These are phyloP conservation scores for Sugiyamaella marilandica DNA, from an alignment of 805 yeast species.

Conservation along the genomic window DNA sequence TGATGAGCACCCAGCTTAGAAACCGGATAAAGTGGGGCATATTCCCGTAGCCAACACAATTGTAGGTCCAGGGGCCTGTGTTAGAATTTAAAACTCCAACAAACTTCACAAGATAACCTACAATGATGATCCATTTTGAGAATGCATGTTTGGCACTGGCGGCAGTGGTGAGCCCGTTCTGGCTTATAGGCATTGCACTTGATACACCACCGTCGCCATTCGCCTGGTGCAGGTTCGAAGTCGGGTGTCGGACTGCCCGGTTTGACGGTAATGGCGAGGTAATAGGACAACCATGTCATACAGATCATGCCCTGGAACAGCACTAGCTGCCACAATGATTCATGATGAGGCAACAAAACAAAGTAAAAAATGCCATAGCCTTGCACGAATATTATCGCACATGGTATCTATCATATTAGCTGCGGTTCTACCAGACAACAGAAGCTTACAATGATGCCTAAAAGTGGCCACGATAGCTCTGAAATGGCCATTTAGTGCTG, in stretches of 20 bases:
- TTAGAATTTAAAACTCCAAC: not conserved
- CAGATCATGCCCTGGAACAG: slow-evolving; percentile 45
- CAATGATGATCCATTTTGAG: slow-evolving; percentile 90
- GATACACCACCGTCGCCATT: slow-evolving; percentile 66
- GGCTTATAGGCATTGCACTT: slow-evolving; percentile 75
- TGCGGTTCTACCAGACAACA: not conserved
- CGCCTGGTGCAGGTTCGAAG: slow-evolving; percentile 41
- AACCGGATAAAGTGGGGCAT: slow-evolving; percentile 78
- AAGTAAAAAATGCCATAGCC: slow-evolving; percentile 62
- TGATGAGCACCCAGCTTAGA: slow-evolving; percentile 51
- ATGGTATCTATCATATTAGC: slow-evolving; percentile 51
- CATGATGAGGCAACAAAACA: slow-evolving; percentile 43
- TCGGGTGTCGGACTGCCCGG: slow-evolving; percentile 66
- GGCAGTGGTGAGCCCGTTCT: slow-evolving; percentile 82
- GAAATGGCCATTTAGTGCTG: not conserved
- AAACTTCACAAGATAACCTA: slow-evolving; percentile 4
- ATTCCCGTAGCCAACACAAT: slow-evolving; percentile 79
- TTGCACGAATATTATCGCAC: slow-evolving; percentile 47
- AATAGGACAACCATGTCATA: slow-evolving; percentile 71
- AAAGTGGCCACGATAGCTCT: slow-evolving; percentile 27
- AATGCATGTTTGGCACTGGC: slow-evolving; percentile 61
- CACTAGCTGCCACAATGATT: slow-evolving; percentile 39
- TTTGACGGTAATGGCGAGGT: slow-evolving; percentile 54
- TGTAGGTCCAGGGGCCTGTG: slow-evolving; percentile 73
- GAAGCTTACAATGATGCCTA: slow-evolving; percentile 26